Conservation (phyloP, 2,329 filamentous ascomycete genomes). For the Sporothrix phasma region DNA sequence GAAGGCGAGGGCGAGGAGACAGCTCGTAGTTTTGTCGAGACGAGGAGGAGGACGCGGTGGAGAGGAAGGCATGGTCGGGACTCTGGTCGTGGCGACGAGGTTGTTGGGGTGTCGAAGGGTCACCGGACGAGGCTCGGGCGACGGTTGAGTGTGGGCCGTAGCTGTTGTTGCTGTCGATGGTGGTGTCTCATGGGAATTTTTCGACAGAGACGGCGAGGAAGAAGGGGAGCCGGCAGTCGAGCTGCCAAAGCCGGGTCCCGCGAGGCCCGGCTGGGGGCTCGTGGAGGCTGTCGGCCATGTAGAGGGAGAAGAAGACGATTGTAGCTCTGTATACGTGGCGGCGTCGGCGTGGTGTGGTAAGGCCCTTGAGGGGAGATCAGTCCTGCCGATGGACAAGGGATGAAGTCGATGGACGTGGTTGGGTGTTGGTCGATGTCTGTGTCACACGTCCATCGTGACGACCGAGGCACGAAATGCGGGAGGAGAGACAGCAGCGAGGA, state of each 20-base stretch:
- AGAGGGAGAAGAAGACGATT: neutral
- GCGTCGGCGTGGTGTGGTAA: no score
- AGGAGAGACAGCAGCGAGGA: neutral
- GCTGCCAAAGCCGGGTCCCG: neutral
- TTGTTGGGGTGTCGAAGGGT: neutral
- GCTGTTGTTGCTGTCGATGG: neutral
- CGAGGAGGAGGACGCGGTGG: neutral
- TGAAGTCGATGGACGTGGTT: neutral
- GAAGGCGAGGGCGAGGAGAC: neutral
- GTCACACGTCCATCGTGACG: neutral
- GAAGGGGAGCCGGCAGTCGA: neutral
- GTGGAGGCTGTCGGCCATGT: slow-evolving; percentile 10
- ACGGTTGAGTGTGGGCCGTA: neutral
- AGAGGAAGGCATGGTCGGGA: neutral
- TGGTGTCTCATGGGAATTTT: neutral
- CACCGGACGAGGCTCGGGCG: neutral
- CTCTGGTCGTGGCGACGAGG: neutral
- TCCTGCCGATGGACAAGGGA: neutral
- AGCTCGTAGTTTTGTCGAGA: neutral
- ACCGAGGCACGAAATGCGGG: neutral
- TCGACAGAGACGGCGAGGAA: neutral
- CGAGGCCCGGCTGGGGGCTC: slow-evolving; percentile 7
- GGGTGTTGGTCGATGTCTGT: neutral
- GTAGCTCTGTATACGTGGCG: neutral
- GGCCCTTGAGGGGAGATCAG: neutral